Evolutionary conservation across 2,329 filamentous ascomycete genomes (phyloP), one percentile per base, ranked within the genome.

Genomic region (Fusarium algeriense): DNA sequence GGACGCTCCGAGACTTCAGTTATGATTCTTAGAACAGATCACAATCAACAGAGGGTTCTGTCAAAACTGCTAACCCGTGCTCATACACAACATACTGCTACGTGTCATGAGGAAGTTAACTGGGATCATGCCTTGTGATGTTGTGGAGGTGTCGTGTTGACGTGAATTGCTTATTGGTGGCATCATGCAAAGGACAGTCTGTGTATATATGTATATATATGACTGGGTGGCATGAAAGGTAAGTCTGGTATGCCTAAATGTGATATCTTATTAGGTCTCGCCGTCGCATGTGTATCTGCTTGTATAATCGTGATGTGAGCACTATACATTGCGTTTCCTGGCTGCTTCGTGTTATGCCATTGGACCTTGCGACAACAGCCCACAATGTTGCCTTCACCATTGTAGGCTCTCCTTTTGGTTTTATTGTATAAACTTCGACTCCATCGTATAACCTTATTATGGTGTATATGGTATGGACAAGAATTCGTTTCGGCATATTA

Each of bases 21-120:
- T 56, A 78, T 77, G 74, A 66, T 69, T 58, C 66, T 67, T 67
- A 71, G 59, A 68, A 62, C 54, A 69, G 32, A 60, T 45, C 48
- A 23, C 52, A 64, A 43, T 52, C 34, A 60, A 53, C 50, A 72
- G 23, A 32, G 70, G 70, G 62, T 69, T 60, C 60, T 53, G 52
- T 23, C 28, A 30, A 34, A n/a, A 56, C 62, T 35, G 45, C 48
- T 41, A 38, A 46, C 46, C 37, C 23, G 15, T 65, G 56, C 23
- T 54, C 40, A 43, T 41, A 60, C 41, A 53, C 15, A 26, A 17
- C 12, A 38, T 13, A 15, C 32, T 43, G 35, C 32, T 13, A 28
- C 30, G n/a, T 23, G 14, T 19, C 17, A n/a, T 19, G 5, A 17
- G 48, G 11, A 23, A 32, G 19, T 35, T 50, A 14, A 28, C 23